Percentiles rank a stretch among this genome's conserved stretches.
Conservation (phyloP, 495 filamentous ascomycete genomes). For the Haplographium delicatum region DNA sequence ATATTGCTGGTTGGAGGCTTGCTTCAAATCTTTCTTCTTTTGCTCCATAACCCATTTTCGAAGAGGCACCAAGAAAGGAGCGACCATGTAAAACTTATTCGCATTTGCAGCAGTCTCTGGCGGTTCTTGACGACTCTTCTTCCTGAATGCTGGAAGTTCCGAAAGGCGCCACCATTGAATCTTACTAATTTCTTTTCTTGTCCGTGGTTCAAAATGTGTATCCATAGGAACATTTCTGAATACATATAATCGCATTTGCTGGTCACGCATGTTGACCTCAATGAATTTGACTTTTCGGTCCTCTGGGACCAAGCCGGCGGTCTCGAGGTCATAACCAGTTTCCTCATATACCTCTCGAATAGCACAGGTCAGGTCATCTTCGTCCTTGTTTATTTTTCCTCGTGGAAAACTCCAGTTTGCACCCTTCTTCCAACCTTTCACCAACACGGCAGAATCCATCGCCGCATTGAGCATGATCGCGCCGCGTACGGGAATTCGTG, state of each 20-base stretch:
- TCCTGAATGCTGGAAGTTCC: slow-evolving; percentile 77
- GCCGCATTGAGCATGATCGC: slow-evolving; percentile 85
- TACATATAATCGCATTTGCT: slow-evolving; percentile 86
- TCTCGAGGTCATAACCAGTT: slow-evolving; percentile 78
- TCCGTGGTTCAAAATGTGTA: slow-evolving; percentile 80
- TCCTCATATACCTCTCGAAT: slow-evolving; percentile 93
- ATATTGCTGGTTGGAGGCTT: slow-evolving; percentile 27
- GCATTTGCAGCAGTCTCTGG: slow-evolving; percentile 51
- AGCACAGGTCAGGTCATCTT: slow-evolving; percentile 87
- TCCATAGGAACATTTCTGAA: slow-evolving; percentile 83
- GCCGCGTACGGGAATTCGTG: slow-evolving; percentile 84
- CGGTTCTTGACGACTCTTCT: slow-evolving; percentile 48
- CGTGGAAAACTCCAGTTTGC: slow-evolving; percentile 94
- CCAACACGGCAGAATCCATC: slow-evolving; percentile 88
- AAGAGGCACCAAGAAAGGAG: slow-evolving; percentile 78
- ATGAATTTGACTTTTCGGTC: slow-evolving; percentile 69
- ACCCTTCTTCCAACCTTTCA: slow-evolving; percentile 96
- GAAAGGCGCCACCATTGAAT: slow-evolving; percentile 89
- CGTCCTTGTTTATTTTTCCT: slow-evolving; percentile 96
- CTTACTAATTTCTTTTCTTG: slow-evolving; percentile 94
- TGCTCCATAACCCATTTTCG: slow-evolving; percentile 89
- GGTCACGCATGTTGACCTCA: slow-evolving; percentile 82
- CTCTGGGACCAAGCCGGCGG: slow-evolving; percentile 65
- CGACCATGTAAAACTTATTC: slow-evolving; percentile 92
- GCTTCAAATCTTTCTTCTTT: slow-evolving; percentile 57